phyloP scores from a whole-genome alignment of 2,329 filamentous ascomycete genomes.

The Ploettnerulaceae sp. region DNA sequence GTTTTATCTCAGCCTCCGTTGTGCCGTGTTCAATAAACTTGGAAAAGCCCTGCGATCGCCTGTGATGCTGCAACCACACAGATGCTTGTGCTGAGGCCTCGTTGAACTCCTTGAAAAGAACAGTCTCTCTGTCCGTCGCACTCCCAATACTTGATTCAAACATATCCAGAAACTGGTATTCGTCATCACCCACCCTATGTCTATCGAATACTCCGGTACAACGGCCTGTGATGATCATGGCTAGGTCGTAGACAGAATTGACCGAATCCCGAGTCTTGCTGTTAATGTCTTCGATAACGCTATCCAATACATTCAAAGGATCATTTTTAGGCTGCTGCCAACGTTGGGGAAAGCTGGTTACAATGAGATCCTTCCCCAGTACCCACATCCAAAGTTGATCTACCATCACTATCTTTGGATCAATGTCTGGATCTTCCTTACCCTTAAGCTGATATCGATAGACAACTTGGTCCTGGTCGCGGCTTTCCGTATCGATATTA shows the following conservation, averaged over 20 bases:
- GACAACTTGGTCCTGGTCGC: conserved; percentile 36
- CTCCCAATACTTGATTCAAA: conserved; percentile 28
- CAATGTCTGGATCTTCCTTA: conserved; percentile 12
- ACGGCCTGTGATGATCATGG: conserved; percentile 38
- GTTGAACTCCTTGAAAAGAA: conserved; percentile 29
- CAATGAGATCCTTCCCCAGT: conserved; percentile 32
- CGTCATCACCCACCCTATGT: conserved; percentile 26
- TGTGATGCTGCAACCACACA: conserved; percentile 24
- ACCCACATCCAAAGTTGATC: conserved; percentile 44
- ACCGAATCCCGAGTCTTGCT: conserved; percentile 34
- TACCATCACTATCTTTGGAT: conserved; percentile 38
- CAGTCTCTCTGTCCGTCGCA: conserved; percentile 26
- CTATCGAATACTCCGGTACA: conserved; percentile 41
- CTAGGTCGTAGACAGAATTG: conserved; percentile 39
- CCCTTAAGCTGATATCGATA: conserved; percentile 26
- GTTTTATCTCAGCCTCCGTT: conserved; percentile 5
- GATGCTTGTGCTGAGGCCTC: conserved; percentile 25
- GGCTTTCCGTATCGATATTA: conserved; percentile 37
- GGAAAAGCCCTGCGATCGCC: conserved; percentile 18
- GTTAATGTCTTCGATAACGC: conserved; percentile 30
- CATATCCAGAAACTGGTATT: conserved; percentile 31
- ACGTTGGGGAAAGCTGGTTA: conserved; percentile 34
- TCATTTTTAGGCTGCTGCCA: conserved; percentile 41
- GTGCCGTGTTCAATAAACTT: conserved; percentile 10
- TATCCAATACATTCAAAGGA: conserved; percentile 40